These are phyloP conservation scores for Colletotrichum somersetense DNA, from an alignment of 2,329 filamentous ascomycete species.

Conservation along the genomic window DNA sequence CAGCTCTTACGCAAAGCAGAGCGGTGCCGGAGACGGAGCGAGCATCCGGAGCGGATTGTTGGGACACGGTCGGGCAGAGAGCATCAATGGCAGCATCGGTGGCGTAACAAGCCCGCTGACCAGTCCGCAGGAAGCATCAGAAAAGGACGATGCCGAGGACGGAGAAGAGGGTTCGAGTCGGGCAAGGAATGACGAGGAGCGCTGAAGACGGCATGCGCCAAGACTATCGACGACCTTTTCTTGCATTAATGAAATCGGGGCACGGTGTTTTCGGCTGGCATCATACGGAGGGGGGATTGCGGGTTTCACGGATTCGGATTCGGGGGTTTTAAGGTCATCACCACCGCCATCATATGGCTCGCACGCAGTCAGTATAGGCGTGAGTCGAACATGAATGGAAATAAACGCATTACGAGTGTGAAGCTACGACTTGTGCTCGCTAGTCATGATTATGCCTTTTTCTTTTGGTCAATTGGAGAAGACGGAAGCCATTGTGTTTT, in stretches of 20 bases:
- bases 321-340: conserved; percentile 30
- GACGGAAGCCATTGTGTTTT: neutral
- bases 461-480: neutral
- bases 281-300: conserved; percentile 13
- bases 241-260: conserved; percentile 27
- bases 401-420: conserved; percentile 34
- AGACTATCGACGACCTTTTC: conserved; percentile 19
- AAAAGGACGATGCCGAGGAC: conserved; percentile 47
- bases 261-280: conserved; percentile 21
- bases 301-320: conserved; percentile 12
- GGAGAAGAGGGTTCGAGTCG: conserved; percentile 48
- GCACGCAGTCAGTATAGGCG: conserved; percentile 13
- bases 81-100: conserved; percentile 81
- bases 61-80: conserved; percentile 85
- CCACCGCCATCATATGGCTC: conserved; percentile 7
- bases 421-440: conserved; percentile 8
- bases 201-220: conserved; percentile 1
- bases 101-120: conserved; percentile 72
- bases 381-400: conserved; percentile 20
- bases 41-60: conserved; percentile 83
- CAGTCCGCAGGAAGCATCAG: conserved; percentile 63
- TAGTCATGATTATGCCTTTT: neutral
- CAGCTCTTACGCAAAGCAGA: conserved; percentile 80
- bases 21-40: conserved; percentile 72
- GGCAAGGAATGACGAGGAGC: conserved; percentile 48